These are phyloP conservation scores for Diaporthe sp. DNA, from an alignment of 2,329 filamentous ascomycete genomes.

Conservation along the genomic window DNA sequence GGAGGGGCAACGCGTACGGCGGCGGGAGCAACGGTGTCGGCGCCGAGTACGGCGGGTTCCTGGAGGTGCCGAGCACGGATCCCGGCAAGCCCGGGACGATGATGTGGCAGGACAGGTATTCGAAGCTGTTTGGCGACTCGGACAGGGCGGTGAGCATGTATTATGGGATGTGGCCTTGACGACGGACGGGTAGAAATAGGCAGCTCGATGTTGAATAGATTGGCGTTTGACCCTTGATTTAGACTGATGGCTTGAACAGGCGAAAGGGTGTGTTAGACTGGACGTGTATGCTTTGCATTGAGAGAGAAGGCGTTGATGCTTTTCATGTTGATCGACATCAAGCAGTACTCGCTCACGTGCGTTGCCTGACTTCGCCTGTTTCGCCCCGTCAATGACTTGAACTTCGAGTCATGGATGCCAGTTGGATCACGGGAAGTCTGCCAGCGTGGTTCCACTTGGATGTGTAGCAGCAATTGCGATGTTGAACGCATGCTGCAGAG, in stretches of 20 bases:
- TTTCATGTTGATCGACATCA: not conserved
- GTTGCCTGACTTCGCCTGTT: not conserved
- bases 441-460: not conserved
- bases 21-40: constrained; percentile 16
- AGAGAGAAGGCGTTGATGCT: not conserved
- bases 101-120: constrained; percentile 51
- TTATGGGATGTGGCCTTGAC: constrained; percentile 38
- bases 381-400: not conserved
- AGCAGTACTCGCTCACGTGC: not conserved
- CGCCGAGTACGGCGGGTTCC: not conserved
- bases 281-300: not conserved
- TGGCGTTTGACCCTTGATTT: not conserved
- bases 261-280: not conserved
- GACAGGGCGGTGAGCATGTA: constrained; percentile 37
- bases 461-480: not conserved
- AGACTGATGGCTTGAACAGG: not conserved
- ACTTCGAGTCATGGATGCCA: not conserved
- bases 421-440: not conserved
- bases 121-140: constrained; percentile 47
- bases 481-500: not conserved
- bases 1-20: constrained; percentile 49
- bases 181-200: not conserved
- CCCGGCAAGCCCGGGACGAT: constrained; percentile 28
- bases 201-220: not conserved
- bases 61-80: constrained; percentile 31